Evolutionary conservation across 73 alveolate genomes (phyloP).

Genomic region (Paramecium pentaurelia): DNA sequence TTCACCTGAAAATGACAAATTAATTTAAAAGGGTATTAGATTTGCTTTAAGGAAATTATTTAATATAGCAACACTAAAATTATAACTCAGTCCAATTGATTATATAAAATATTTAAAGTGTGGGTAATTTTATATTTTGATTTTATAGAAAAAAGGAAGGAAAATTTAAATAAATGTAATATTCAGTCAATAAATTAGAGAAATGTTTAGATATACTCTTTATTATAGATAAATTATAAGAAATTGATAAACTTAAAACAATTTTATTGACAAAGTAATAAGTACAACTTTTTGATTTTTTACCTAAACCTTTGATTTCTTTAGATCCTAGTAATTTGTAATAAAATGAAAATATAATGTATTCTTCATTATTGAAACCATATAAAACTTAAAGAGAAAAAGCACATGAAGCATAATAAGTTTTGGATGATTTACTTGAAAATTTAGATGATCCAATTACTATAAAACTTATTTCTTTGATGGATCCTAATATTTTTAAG

Average conservation of each 20-base stretch:
- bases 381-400: background rate
- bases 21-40: background rate
- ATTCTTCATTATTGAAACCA: background rate
- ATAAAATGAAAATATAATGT: background rate
- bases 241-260: constrained; percentile 58
- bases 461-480: background rate
- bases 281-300: constrained; percentile 34
- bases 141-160: background rate
- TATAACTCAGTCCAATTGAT: background rate
- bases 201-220: constrained; percentile 39
- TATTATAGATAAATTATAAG: constrained; percentile 46
- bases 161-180: background rate
- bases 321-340: background rate
- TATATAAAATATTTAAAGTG: background rate
- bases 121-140: background rate
- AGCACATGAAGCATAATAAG: constrained; percentile 9
- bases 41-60: background rate
- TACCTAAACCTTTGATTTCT: constrained; percentile 52
- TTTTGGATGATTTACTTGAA: background rate
- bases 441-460: background rate
- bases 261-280: background rate
- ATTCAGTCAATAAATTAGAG: constrained; percentile 27
- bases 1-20: background rate
- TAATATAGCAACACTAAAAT: background rate
- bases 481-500: background rate